phyloP scores from a whole-genome alignment of 1,139 yeast genomes.

The Suhomyces panamericanus region DNA sequence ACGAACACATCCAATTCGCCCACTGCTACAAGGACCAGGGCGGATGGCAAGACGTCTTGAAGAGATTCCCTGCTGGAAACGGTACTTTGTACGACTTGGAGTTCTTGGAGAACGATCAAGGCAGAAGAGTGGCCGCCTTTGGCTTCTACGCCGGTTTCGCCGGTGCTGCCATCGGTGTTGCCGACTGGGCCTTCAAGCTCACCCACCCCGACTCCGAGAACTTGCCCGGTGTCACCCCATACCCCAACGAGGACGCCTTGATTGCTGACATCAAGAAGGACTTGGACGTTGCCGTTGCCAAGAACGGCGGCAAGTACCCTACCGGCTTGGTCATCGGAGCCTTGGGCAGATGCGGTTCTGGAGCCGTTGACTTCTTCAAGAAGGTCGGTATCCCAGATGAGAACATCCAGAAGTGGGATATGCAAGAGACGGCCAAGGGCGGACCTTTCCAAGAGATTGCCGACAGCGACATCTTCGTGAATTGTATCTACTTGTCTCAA shows the following conservation, averaged over 20 bases:
- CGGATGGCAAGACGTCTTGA: constrained; percentile 92
- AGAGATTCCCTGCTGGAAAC: constrained; percentile 86
- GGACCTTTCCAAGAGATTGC: constrained; percentile 96
- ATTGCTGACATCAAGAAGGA: constrained; percentile 67
- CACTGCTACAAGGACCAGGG: constrained; percentile 97
- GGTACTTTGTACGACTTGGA: constrained; percentile 92
- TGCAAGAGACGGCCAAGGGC: constrained; percentile 93
- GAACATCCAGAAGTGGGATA: constrained; percentile 90
- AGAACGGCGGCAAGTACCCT: constrained; percentile 68
- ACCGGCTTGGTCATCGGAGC: constrained; percentile 92
- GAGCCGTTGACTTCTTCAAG: constrained; percentile 82
- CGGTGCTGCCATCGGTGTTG: constrained; percentile 94
- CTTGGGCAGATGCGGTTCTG: constrained; percentile 98
- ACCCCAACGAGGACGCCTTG: constrained; percentile 74
- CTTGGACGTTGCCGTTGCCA: constrained; percentile 57
- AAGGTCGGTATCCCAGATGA: constrained; percentile 87
- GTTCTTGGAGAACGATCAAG: constrained; percentile 88
- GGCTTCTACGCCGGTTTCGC: constrained; percentile 99
- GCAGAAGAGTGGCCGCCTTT: constrained; percentile 98
- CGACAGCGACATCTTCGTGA: constrained; percentile 82
- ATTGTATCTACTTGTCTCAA: constrained; percentile 90
- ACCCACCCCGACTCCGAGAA: constrained; percentile 61
- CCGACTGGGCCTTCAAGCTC: constrained; percentile 93
- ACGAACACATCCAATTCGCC: constrained; percentile 97
- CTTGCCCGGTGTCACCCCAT: constrained; percentile 77